A percentile compares a stretch with the other conserved stretches of the same genome.
Conservation (phyloP, 768 basidiomycete genomes). For the Podaxis mareebaensis region DNA sequence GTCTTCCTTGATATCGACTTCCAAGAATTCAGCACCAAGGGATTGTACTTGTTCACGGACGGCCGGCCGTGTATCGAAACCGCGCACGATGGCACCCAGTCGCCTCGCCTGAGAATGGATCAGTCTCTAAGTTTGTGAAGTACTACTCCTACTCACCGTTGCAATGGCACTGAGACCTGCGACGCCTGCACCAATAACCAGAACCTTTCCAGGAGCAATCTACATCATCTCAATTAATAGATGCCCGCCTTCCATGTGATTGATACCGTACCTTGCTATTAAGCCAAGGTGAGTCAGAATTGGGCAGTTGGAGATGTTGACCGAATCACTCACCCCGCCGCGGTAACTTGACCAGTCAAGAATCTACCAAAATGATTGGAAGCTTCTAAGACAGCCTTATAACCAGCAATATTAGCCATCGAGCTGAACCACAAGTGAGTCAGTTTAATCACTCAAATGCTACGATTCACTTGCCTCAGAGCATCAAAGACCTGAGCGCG, state of each 20-base stretch:
- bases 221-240: slow-evolving; percentile 27
- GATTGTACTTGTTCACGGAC: slow-evolving; percentile 90
- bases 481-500: slow-evolving; percentile 91
- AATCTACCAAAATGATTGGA: slow-evolving; percentile 89
- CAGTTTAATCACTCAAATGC: not conserved
- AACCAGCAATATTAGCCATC: slow-evolving; percentile 95
- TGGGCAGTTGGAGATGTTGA: not conserved
- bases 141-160: slow-evolving; percentile 45
- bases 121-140: not conserved
- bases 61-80: slow-evolving; percentile 83
- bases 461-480: slow-evolving; percentile 54
- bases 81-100: slow-evolving; percentile 85
- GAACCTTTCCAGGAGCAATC: slow-evolving; percentile 85
- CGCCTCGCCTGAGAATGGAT: slow-evolving; percentile 58
- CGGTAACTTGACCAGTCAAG: slow-evolving; percentile 88
- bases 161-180: slow-evolving; percentile 88
- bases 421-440: slow-evolving; percentile 49
- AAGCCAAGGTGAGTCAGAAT: slow-evolving; percentile 3
- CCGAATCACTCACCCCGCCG: slow-evolving; percentile 66
- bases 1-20: slow-evolving; percentile 78
- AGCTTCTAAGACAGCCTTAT: slow-evolving; percentile 89
- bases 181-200: slow-evolving; percentile 88
- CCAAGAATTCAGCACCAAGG: slow-evolving; percentile 88
- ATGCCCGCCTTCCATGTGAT: not conserved
- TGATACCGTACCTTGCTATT: slow-evolving; percentile 32